Conservation (phyloP, 257 asterid genomes). For the Leptodermis oblonga region DNA sequence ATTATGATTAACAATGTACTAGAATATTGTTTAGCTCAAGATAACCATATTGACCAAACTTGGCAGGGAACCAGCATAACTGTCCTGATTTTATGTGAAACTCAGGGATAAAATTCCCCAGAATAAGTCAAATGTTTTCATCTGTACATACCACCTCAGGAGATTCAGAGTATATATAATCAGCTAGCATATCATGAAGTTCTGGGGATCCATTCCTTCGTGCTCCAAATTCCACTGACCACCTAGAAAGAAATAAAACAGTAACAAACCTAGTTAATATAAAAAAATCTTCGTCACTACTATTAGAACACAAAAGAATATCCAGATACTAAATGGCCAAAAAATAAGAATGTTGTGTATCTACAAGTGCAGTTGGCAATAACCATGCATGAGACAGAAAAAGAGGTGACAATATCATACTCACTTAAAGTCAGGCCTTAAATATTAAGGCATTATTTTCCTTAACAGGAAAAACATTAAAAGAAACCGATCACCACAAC, state of each 20-base stretch:
- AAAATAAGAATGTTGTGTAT: neutral
- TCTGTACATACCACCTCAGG: conserved; percentile 72
- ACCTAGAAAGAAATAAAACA: conserved; percentile 43
- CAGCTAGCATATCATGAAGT: conserved; percentile 92
- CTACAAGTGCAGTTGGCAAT: neutral
- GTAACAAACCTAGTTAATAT: neutral
- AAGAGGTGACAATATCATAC: conserved; percentile 33
- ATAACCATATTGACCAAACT: neutral
- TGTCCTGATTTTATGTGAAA: neutral
- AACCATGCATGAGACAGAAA: conserved; percentile 12
- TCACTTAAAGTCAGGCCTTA: conserved; percentile 18
- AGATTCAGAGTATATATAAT: conserved; percentile 76
- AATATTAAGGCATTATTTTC: neutral
- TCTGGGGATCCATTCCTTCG: conserved; percentile 79
- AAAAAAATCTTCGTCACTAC: neutral
- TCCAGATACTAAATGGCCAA: neutral
- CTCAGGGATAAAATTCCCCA: neutral
- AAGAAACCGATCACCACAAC: neutral
- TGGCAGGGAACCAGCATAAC: neutral
- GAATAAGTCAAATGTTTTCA: conserved; percentile 7
- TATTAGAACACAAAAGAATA: neutral
- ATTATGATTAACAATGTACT: neutral
- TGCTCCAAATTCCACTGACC: conserved; percentile 88
- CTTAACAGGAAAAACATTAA: neutral
- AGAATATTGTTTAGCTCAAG: neutral